These are phyloP conservation scores for Akanthomyces muscarius DNA, from an alignment of 2,329 filamentous ascomycete genomes.

Conservation along the genomic window DNA sequence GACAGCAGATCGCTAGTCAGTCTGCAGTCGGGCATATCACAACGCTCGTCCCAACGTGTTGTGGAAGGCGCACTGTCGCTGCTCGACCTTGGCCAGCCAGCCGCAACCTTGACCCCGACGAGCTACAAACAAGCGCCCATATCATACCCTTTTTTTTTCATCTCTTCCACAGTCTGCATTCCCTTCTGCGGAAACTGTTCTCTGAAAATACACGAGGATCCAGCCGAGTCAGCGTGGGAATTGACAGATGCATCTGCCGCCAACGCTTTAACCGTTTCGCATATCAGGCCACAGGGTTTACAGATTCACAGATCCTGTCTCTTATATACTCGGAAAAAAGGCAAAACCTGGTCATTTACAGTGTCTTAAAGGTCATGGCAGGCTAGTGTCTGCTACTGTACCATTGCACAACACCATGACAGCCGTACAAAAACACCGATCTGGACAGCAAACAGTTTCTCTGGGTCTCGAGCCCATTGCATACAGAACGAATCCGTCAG, in stretches of 20 bases:
- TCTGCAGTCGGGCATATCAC: neutral
- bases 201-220: neutral
- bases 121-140: neutral
- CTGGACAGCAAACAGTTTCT: slow-evolving; percentile 6
- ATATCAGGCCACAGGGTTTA: neutral
- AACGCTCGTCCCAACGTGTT: neutral
- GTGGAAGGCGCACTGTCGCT: neutral
- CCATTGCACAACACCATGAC: slow-evolving; percentile 13
- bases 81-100: neutral
- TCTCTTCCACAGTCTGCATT: neutral
- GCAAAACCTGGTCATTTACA: neutral
- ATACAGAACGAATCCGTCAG: neutral
- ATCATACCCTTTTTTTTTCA: neutral
- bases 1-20: neutral
- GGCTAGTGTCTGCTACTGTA: neutral
- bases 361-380: neutral
- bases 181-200: too few relatives aligned
- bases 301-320: neutral
- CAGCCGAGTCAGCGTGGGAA: too few relatives aligned
- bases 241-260: neutral
- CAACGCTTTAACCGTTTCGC: neutral
- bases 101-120: neutral
- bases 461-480: neutral
- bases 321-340: neutral
- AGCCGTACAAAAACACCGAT: slow-evolving; percentile 12